These are phyloP conservation scores for Fusarium devonianum DNA, from an alignment of 2,329 filamentous ascomycete species.

Conservation along the genomic window DNA sequence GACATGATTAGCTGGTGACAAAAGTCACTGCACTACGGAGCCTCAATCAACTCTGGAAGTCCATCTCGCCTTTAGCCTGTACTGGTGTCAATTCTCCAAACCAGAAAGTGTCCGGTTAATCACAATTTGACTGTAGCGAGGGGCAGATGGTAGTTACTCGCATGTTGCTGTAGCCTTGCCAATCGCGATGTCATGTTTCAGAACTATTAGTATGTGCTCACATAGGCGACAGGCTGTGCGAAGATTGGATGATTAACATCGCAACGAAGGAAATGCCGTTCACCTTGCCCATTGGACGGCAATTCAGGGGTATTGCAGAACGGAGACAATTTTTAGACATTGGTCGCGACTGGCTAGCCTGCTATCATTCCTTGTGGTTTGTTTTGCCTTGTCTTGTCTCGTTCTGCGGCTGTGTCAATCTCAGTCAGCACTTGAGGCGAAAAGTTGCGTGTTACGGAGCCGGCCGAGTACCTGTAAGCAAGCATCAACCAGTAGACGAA, in stretches of 20 bases:
- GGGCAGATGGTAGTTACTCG: too few species aligned
- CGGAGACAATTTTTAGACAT: neutral
- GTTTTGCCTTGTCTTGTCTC: too few species aligned
- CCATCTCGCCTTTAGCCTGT: too few species aligned
- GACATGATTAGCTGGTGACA: slow-evolving; percentile 6
- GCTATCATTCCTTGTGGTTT: slow-evolving; percentile 12
- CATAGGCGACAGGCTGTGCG: too few species aligned
- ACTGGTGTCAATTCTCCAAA: slow-evolving; percentile 13
- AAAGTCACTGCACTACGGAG: too few species aligned
- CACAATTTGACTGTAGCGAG: slow-evolving; percentile 23
- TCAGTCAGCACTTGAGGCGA: slow-evolving; percentile 18
- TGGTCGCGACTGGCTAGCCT: neutral
- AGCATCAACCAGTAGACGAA: slow-evolving; percentile 2
- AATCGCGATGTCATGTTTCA: slow-evolving; percentile 12
- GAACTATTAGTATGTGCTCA: too few species aligned
- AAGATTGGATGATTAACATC: too few species aligned
- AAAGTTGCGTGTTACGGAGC: slow-evolving; percentile 22
- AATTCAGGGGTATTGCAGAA: slow-evolving; percentile 3
- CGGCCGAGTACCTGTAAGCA: slow-evolving; percentile 34
- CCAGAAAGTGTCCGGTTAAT: slow-evolving; percentile 16
- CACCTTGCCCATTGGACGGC: too few species aligned
- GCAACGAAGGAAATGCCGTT: too few species aligned
- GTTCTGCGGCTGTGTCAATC: slow-evolving; percentile 14
- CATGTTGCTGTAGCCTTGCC: too few species aligned
- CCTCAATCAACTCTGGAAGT: too few species aligned